Evolutionary conservation across 2,329 filamentous ascomycete species (phyloP), one percentile per base, ranked within the genome.

Genomic region (Pseudogymnoascus pannorum): DNA sequence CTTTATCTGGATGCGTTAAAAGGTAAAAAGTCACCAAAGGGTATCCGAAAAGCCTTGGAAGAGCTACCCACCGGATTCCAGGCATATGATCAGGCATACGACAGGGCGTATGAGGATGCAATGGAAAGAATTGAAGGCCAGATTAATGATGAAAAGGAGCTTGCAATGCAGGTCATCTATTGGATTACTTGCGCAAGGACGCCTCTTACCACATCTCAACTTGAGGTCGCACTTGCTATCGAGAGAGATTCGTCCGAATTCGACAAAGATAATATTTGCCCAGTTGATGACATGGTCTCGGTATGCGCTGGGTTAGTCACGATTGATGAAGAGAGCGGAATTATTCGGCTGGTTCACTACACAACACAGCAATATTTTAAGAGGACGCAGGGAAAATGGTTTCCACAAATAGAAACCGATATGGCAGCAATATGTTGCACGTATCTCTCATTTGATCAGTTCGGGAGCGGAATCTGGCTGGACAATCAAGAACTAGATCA

Each of bases 341-440:
- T 63, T 8, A 65, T 59, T 6, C 58, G 66, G 9, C 57, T 70
- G 7, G 62, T 68, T 4, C 68, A 70, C 60, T 66, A 66, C 60
- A 70, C 31, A 58, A 65, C 76, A 1, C 74, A 79, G 40, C 72
- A 79, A 33, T 81, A 77, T 64, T 73, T 80, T 38, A 69, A 75
- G 33, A 51, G 60, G 18, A 63, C 35, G 7, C 22, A 57, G n/a
- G 40, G 57, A 3, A 20, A 48, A 16, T 54, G 40, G 58, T 65
- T 65, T 44, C 64, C 61, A 2, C 14, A 54, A 16, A 64, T 58
- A 16, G 26, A 66, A 18, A 38, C 16, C 6, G 35, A 66, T 24
- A 65, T 65, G 11, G 44, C 58, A 18, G 35, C 11, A 12, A 42
- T 29, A 7, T 72, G 71, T 51, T 35, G 65, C 7, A 66, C 66